phyloP scores from a whole-genome alignment of 2,329 filamentous ascomycete species.

The Lasiodiplodia theobromae region DNA sequence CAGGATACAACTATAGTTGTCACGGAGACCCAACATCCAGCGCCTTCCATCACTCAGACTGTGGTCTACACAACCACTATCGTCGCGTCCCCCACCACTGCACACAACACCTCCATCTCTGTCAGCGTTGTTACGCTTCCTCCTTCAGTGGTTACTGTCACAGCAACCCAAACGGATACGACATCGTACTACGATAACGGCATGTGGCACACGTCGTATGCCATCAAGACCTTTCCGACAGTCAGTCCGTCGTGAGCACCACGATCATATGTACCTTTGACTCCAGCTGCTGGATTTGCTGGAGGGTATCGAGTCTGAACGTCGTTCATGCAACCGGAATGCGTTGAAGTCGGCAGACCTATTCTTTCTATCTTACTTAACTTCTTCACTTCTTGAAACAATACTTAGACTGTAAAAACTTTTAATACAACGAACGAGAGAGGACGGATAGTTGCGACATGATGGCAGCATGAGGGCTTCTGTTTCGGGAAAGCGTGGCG shows the following conservation, averaged over 20 bases:
- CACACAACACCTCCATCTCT: conserved; percentile 5
- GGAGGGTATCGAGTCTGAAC: background rate
- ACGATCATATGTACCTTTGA: background rate
- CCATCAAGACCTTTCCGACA: conserved; percentile 41
- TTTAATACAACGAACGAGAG: background rate
- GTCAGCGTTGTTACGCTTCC: conserved; percentile 23
- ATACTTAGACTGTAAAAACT: background rate
- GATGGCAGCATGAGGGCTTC: background rate
- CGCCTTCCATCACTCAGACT: conserved; percentile 18
- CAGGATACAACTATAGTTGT: conserved; percentile 19
- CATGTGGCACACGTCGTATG: conserved; percentile 55
- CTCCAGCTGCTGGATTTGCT: conserved; percentile 31
- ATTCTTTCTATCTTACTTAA: background rate
- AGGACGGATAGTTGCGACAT: background rate
- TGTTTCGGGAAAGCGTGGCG: conserved; percentile 22
- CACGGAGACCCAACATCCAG: conserved; percentile 7
- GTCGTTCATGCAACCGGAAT: background rate
- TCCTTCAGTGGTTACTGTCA: conserved; percentile 40
- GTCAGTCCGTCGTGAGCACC: conserved; percentile 4
- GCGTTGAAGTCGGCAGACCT: background rate
- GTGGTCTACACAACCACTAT: conserved; percentile 27
- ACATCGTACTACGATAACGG: conserved; percentile 54
- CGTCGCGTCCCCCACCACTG: background rate
- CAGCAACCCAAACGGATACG: conserved; percentile 36
- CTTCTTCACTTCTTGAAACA: background rate